Base-by-base conservation (phyloP, 148 eudicot genomes). In the Agrostemma githago region DNA sequence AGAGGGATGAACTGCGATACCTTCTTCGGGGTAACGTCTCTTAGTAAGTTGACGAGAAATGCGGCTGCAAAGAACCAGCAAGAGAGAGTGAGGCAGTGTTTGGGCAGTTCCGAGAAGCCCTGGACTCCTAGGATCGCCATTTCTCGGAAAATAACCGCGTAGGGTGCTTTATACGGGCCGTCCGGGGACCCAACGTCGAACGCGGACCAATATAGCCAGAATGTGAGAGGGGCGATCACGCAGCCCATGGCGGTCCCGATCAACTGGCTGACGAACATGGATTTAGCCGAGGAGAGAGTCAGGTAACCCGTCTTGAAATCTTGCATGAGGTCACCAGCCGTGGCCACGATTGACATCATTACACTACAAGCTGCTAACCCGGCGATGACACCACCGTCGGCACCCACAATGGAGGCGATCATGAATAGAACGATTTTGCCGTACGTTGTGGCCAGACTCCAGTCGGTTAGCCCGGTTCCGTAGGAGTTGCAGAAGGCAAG, bases 401-500 rank as follows among this genome's bases (percentile, higher is more conserved):
- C 72, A 54, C 94, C 94, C 9, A 87, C 94, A 38, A 87, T 57
- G 19, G 89, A 86, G 70, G 91, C 91, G 16, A 89, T 78, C 51
- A 87, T 74, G 74, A 89, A 89, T 68, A 89, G 94, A 19, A 86
- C 91, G 3, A 89, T 86, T 19, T 89, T 89, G 8, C 91, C 91
- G 34, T 86, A 86, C 11, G 89, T 89, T 56, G 91, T 84, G 42
- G 94, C 82, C 62, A 89, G 80, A 62, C 68, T 89, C 91, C 89
- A 87, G 75, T 89, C 94, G 38, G 94, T 89, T 68, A 89, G 91
- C 37, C 94, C 94, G 5, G 88, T 83, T 34, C 91, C 94, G 43
- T 89, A 89, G 26, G 94, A 87, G 79, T 89, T 89, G 87, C 94
- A 89, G 74, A 89, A 89, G 56, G 89, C 91, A 70, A 89, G 89